phyloP scores from a whole-genome alignment of 768 basidiomycete species.

The Suillus americanus region DNA sequence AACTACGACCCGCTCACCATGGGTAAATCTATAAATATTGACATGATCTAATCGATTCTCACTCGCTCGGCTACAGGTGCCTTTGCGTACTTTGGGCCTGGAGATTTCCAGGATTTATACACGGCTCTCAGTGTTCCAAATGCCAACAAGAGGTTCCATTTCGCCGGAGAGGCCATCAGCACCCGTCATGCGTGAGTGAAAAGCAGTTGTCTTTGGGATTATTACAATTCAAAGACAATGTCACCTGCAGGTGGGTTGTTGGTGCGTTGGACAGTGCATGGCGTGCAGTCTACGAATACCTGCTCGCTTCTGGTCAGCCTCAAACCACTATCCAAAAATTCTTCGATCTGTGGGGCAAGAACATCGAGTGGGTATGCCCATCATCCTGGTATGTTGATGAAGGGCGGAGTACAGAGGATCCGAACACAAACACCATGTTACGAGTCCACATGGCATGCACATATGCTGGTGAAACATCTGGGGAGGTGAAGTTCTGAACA shows the following conservation, averaged over 20 bases:
- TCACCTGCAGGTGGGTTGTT: conserved; percentile 34
- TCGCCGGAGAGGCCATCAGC: conserved; percentile 40
- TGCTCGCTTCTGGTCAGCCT: conserved; percentile 14
- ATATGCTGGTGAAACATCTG: conserved; percentile 1
- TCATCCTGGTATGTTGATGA: conserved; percentile 1
- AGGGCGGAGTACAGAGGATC: neutral
- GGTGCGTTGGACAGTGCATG: conserved; percentile 40
- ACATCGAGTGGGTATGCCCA: conserved; percentile 26
- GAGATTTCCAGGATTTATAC: conserved; percentile 36
- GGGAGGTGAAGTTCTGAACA: neutral
- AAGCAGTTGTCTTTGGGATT: neutral
- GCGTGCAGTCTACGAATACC: conserved; percentile 31
- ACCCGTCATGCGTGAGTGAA: conserved; percentile 30
- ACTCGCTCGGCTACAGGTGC: conserved; percentile 29
- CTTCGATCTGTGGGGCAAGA: conserved; percentile 30
- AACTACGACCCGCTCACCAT: conserved; percentile 28
- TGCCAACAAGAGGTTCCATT: conserved; percentile 29
- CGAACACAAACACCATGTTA: neutral
- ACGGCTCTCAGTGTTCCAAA: conserved; percentile 31
- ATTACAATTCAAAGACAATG: neutral
- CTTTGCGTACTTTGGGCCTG: conserved; percentile 41
- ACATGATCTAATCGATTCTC: neutral
- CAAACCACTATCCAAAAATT: conserved; percentile 15
- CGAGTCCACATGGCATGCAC: neutral
- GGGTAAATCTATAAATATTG: conserved; percentile 26